Evolutionary conservation across 306 rosid genomes (phyloP).

Genomic region (Myrica gale): DNA sequence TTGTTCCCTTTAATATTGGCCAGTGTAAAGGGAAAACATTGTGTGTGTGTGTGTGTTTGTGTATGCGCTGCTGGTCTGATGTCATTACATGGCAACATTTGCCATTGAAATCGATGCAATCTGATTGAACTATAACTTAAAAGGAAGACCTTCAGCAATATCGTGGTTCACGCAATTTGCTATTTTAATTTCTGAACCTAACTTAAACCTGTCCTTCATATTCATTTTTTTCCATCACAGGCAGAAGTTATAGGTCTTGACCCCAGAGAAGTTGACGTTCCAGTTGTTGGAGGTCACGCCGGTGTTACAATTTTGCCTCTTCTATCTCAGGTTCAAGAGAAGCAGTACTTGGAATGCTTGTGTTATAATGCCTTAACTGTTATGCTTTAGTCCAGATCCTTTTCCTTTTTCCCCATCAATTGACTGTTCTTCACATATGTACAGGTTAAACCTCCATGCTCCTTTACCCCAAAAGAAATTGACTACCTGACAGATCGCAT

Average conservation of each 20-base stretch:
- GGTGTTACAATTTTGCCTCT: conserved; percentile 94
- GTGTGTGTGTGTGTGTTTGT: not conserved
- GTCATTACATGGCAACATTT: conserved; percentile 9
- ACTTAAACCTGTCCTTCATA: not conserved
- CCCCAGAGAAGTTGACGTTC: conserved; percentile 95
- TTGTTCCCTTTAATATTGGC: not conserved
- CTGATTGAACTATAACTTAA: conserved; percentile 1
- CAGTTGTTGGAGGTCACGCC: conserved; percentile 94
- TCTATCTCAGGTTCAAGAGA: conserved; percentile 74
- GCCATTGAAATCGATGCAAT: not conserved
- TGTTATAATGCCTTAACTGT: not conserved
- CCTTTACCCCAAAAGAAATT: conserved; percentile 69
- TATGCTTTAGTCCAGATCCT: not conserved
- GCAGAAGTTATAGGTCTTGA: conserved; percentile 91
- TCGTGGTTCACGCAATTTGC: not conserved
- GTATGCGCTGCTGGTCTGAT: not conserved
- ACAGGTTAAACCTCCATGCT: conserved; percentile 91
- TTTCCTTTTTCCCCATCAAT: conserved; percentile 14
- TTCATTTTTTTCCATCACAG: conserved; percentile 34
- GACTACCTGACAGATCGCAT: conserved; percentile 83
- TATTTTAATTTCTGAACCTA: not conserved
- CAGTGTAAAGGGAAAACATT: not conserved
- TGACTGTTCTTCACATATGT: not conserved
- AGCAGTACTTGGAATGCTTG: conserved; percentile 11
- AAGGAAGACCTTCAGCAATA: conserved; percentile 2